Evolutionary conservation across 345 rosid genomes (phyloP).

Genomic region (Microcos paniculata): DNA sequence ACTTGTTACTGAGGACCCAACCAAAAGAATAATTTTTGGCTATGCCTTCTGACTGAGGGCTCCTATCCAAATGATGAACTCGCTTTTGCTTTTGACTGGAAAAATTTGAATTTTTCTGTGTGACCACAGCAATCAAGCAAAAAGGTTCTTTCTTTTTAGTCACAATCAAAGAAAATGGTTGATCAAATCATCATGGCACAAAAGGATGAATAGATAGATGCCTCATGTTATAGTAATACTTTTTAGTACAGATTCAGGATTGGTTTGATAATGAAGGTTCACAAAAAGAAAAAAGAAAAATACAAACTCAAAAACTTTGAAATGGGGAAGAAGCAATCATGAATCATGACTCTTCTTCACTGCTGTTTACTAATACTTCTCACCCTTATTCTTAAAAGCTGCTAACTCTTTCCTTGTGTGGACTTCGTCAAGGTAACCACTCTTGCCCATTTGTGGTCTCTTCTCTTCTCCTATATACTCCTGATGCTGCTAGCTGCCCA

Average conservation of each 20-base stretch:
- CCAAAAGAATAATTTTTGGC: not conserved
- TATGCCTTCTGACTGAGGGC: not conserved
- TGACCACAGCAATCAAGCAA: not conserved
- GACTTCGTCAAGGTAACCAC: not conserved
- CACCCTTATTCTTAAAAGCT: not conserved
- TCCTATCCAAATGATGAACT: not conserved
- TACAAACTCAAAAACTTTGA: not conserved
- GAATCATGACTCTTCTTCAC: not conserved
- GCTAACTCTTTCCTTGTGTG: not conserved
- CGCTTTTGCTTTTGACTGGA: constrained; percentile 1
- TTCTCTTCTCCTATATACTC: not conserved
- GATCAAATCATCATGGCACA: not conserved
- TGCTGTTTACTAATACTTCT: not conserved
- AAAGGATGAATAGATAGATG: not conserved
- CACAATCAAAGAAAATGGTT: not conserved
- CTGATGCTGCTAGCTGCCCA: not conserved
- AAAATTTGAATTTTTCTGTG: not conserved
- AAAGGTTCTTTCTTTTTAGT: not conserved
- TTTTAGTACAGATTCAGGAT: not conserved
- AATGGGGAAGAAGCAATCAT: not conserved
- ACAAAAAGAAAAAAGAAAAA: not conserved
- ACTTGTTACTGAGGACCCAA: not conserved
- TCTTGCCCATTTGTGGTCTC: not conserved
- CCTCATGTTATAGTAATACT: not conserved
- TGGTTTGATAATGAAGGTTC: not conserved